Evolutionary conservation across 805 yeast genomes (phyloP).

Genomic region (Ogataea paraovalis): DNA sequence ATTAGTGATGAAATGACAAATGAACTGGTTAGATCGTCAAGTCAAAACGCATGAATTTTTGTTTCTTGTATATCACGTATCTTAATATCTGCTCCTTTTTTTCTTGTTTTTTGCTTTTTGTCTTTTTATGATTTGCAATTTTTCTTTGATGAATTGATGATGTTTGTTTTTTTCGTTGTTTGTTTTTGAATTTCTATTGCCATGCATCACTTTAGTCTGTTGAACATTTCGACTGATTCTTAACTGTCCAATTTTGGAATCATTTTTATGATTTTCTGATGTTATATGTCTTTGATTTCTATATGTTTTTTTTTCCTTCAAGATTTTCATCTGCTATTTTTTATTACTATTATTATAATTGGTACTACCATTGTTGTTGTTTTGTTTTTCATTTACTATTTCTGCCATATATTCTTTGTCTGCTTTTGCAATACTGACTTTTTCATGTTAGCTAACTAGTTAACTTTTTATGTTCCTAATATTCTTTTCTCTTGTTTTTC

Average conservation of each 20-base stretch:
- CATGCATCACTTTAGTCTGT: background rate
- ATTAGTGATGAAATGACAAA: slow-evolving; percentile 19
- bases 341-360: too few relatives aligned
- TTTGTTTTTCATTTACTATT: background rate
- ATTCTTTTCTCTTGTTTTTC: background rate
- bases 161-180: background rate
- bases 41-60: background rate
- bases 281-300: background rate
- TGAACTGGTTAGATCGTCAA: slow-evolving; percentile 11
- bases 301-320: background rate
- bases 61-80: background rate
- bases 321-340: background rate
- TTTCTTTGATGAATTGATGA: background rate
- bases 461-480: background rate
- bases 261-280: background rate
- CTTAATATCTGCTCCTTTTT: background rate
- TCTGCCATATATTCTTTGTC: background rate
- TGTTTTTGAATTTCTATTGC: background rate
- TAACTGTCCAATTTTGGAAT: background rate
- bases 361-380: too few relatives aligned
- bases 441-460: background rate
- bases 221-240: background rate
- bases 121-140: background rate
- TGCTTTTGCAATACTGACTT: background rate
- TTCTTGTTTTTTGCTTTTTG: background rate